phyloP scores from a whole-genome alignment of 371 early-diverging fungal species.

The Chytridium lagenaria region DNA sequence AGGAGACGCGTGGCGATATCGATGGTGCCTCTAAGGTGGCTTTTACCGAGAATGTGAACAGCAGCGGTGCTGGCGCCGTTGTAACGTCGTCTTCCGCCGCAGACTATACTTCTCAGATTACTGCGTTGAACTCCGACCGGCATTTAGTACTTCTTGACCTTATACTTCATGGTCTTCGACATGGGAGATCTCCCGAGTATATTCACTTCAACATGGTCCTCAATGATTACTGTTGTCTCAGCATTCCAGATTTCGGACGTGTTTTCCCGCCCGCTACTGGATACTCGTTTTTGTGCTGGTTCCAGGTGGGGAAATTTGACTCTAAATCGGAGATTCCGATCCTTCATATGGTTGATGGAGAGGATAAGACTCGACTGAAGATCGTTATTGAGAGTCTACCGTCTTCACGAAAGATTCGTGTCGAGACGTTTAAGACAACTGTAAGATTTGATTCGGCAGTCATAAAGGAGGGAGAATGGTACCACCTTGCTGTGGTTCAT shows the following conservation, averaged over 20 bases:
- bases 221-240: conserved; percentile 41
- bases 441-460: conserved; percentile 58
- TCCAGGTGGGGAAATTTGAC: conserved; percentile 69
- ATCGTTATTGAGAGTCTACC: conserved; percentile 61
- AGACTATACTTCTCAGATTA: conserved; percentile 5
- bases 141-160: conserved; percentile 1
- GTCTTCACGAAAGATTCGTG: conserved; percentile 45
- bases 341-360: conserved; percentile 60
- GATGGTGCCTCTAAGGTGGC: background rate
- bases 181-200: conserved; percentile 72
- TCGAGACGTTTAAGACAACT: conserved; percentile 62
- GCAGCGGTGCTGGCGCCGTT: background rate
- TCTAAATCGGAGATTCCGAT: conserved; percentile 54
- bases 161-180: conserved; percentile 64
- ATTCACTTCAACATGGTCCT: conserved; percentile 66
- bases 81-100: background rate
- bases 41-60: background rate
- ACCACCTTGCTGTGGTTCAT: conserved; percentile 75
- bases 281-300: conserved; percentile 71
- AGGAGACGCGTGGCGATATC: background rate
- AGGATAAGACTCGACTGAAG: conserved; percentile 48
- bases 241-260: conserved; percentile 55
- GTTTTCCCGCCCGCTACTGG: conserved; percentile 66
- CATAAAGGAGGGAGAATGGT: conserved; percentile 71
- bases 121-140: background rate